Conservation (phyloP, 805 yeast genomes). For the Metschnikowia aberdeeniae region DNA sequence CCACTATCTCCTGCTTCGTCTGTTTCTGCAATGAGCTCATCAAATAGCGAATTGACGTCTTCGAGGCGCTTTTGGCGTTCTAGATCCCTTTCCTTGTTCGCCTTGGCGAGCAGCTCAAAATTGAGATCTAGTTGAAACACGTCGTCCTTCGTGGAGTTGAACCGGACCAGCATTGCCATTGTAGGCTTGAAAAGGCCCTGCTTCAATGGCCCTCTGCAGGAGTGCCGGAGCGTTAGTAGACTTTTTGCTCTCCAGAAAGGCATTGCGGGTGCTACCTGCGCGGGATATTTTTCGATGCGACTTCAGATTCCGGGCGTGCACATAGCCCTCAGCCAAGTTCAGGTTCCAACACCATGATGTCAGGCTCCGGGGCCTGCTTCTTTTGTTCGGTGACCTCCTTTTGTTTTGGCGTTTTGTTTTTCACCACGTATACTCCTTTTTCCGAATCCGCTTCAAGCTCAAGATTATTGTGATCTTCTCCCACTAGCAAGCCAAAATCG, state of each 20-base stretch:
- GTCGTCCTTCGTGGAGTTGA: slow-evolving; percentile 5
- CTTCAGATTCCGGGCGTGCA: slow-evolving; percentile 2
- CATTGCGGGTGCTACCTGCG: background rate
- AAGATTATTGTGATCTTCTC: slow-evolving; percentile 9
- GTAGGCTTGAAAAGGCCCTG: background rate
- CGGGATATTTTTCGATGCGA: slow-evolving; percentile 2
- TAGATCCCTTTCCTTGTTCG: background rate
- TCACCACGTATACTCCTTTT: background rate
- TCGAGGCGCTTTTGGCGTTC: background rate
- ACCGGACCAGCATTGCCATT: background rate
- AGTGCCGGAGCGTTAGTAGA: background rate
- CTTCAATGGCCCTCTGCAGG: background rate
- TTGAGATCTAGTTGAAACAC: slow-evolving; percentile 11
- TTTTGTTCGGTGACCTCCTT: background rate
- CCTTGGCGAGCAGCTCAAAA: background rate
- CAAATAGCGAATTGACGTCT: slow-evolving; percentile 2
- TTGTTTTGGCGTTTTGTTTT: background rate
- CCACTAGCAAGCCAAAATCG: slow-evolving; percentile 18
- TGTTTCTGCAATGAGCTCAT: background rate
- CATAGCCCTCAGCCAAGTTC: background rate
- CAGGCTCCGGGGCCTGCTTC: slow-evolving; percentile 11
- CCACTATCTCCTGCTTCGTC: background rate
- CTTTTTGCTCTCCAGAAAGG: background rate
- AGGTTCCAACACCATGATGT: slow-evolving; percentile 16
- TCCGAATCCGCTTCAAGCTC: background rate